Base-by-base conservation (phyloP, 2,329 filamentous ascomycete species). In the Fusarium proliferatum region DNA sequence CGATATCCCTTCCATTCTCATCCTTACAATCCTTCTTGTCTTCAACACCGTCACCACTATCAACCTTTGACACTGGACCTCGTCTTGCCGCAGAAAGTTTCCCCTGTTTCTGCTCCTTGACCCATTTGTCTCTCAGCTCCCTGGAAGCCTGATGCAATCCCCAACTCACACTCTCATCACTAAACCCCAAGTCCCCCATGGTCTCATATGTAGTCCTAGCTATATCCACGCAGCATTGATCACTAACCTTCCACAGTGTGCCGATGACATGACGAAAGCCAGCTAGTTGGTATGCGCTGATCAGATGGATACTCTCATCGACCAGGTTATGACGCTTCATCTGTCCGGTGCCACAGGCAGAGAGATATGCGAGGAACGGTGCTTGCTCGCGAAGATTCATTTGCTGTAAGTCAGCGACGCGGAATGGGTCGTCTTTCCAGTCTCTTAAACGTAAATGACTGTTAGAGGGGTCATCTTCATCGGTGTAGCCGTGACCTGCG, bases 101-200 rank as follows among this genome's bases (percentile, higher is more conserved):
- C 4, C 1, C 16, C 4, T 26, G n/a, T 8, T 36, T 23, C 16
- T 26, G 33, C 3, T 0, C 4, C 33, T 52, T 21, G 3, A 36
- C 16, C 30, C 33, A 36, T 36, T 36, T 36, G 12, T 26, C 33
- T 15, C 33, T 19, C 6, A 52, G 0, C 33, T 38, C 49, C 30
- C 33, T 26, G 0, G 3, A 5, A 3, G 49, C 33, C n/a, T 0
- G 11, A 6, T 26, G n/a, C 12, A 38, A 2, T 8, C 17, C 49
- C 33, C n/a, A 38, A 16, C 49, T 26, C 0, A 52, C n/a, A 19
- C 17, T 0, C 0, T 38, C 17, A 3, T 52, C 33, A 36, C 23
- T 23, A 23, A 23, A 23, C 23, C 23, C 23, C 23, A 23, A 23
- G 23, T 23, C 23, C 23, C n/a, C 21, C n/a, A 52, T 21, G 3